A percentile compares a stretch with the other conserved stretches of the same genome.
These are phyloP conservation scores for Lactifluus hygrophoroides DNA, from an alignment of 768 basidiomycete species.

Conservation along the genomic window DNA sequence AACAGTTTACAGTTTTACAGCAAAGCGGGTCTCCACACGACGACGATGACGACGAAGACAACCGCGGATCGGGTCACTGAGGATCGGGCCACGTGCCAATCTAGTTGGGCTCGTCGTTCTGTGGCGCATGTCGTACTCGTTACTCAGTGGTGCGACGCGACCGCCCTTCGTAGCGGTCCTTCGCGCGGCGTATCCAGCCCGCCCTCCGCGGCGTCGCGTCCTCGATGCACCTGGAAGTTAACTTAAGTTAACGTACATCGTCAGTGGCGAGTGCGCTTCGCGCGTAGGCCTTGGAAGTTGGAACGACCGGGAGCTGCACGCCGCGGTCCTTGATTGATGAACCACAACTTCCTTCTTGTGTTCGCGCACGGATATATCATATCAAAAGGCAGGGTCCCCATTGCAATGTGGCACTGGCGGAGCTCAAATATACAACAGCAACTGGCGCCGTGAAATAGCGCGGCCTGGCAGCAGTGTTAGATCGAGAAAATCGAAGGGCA, in stretches of 20 bases:
- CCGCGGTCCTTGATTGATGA: neutral
- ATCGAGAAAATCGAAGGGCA: neutral
- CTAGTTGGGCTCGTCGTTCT: neutral
- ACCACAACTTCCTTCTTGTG: neutral
- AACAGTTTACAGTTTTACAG: too few relatives aligned
- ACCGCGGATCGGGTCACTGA: neutral
- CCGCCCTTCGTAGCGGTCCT: neutral
- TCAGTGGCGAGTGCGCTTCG: neutral
- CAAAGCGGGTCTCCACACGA: too few relatives aligned
- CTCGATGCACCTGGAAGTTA: neutral
- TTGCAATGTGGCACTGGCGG: neutral
- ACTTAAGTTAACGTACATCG: neutral
- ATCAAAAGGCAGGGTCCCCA: too few relatives aligned
- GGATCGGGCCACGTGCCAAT: constrained; percentile 2
- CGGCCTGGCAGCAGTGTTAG: neutral
- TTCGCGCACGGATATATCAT: neutral
- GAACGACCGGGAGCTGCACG: neutral
- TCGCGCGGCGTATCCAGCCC: constrained; percentile 1
- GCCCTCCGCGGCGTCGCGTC: constrained; percentile 9
- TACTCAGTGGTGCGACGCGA: neutral
- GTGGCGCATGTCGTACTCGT: neutral
- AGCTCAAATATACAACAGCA: neutral
- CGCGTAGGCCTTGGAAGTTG: neutral
- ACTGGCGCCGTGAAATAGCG: neutral
- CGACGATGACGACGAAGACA: too few relatives aligned